Conservation (phyloP, 116 monocot genomes). For the Dioscorea cayenensis region DNA sequence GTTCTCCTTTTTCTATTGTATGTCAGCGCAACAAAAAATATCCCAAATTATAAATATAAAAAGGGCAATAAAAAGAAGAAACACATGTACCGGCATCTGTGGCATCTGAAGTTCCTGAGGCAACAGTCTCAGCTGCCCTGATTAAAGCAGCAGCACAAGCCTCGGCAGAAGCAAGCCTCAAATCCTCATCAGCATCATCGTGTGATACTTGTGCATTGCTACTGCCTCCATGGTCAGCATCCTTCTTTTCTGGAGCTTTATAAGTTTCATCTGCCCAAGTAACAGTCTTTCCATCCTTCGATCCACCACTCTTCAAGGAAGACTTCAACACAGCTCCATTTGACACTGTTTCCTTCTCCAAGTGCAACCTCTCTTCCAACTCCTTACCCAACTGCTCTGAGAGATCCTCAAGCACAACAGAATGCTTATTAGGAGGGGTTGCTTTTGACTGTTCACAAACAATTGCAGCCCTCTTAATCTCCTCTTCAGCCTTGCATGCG, state of each 20-base stretch:
- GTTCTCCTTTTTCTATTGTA: not conserved
- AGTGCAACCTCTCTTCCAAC: conserved; percentile 7
- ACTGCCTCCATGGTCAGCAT: conserved; percentile 4
- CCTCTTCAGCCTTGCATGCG: conserved; percentile 6
- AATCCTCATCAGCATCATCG: conserved; percentile 29
- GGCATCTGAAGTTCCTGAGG: conserved; percentile 49
- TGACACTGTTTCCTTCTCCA: conserved; percentile 8
- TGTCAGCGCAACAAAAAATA: not conserved
- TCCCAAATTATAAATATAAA: not conserved
- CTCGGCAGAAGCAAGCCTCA: conserved; percentile 63
- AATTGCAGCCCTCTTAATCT: conserved; percentile 9
- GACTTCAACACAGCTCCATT: conserved; percentile 37
- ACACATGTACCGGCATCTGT: conserved; percentile 58
- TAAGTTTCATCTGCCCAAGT: conserved; percentile 70
- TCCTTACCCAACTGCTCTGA: conserved; percentile 11
- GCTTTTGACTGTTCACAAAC: conserved; percentile 2
- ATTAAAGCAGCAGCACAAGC: conserved; percentile 69
- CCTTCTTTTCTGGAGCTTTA: conserved; percentile 11
- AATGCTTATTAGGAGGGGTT: conserved; percentile 2
- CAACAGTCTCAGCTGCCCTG: conserved; percentile 51
- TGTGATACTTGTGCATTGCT: conserved; percentile 6
- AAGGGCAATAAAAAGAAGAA: not conserved
- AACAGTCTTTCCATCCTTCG: conserved; percentile 37
- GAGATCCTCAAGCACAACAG: not conserved
- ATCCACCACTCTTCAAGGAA: conserved; percentile 43